These are phyloP conservation scores for Ceratocystis colombiana DNA, from an alignment of 2,329 filamentous ascomycete genomes.

Conservation along the genomic window DNA sequence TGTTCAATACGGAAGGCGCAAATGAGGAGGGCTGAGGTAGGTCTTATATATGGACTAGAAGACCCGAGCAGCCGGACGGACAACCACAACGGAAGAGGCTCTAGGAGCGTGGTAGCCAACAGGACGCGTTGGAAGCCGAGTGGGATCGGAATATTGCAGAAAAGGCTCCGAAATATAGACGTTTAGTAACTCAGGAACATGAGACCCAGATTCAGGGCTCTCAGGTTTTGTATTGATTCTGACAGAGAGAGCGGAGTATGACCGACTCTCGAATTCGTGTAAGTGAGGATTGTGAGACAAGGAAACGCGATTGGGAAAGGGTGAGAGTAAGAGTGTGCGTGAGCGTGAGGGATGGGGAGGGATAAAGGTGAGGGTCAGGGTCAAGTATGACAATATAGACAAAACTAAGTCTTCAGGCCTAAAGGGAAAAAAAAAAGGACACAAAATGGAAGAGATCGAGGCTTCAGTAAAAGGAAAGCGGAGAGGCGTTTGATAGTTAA, in stretches of 20 bases:
- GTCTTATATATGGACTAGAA: neutral
- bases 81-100: neutral
- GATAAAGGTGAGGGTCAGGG: neutral
- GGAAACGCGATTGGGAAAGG: neutral
- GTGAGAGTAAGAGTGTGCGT: no score
- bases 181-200: neutral
- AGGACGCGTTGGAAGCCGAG: neutral
- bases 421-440: neutral
- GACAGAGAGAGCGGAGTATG: neutral
- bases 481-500: neutral
- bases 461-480: neutral
- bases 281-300: slow-evolving; percentile 3
- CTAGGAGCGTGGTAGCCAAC: neutral
- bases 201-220: neutral
- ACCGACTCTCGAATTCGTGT: neutral
- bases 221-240: neutral
- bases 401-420: neutral
- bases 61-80: neutral
- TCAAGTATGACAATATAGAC: neutral
- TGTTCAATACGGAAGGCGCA: neutral
- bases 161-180: neutral
- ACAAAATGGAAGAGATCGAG: neutral
- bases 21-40: neutral
- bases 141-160: neutral
- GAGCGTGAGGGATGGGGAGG: no score